Evolutionary conservation across 2,329 filamentous ascomycete genomes (phyloP).

Genomic region (Pyricularia sp.): DNA sequence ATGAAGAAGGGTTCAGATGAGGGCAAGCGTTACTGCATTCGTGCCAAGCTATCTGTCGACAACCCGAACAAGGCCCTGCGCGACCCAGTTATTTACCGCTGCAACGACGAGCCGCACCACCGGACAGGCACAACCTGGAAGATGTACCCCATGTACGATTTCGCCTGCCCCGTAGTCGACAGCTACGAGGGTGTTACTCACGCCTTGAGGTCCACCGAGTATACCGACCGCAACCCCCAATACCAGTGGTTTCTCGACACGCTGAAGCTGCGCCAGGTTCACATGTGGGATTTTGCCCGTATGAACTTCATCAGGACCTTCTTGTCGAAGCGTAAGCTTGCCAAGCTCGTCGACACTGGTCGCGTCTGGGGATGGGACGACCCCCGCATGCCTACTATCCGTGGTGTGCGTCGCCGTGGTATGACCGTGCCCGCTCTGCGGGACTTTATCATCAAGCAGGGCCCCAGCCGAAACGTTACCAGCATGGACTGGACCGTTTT

Average conservation of each 20-base stretch:
- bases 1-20: slow-evolving; percentile 83
- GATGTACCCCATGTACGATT: slow-evolving; percentile 82
- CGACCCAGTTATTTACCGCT: slow-evolving; percentile 95
- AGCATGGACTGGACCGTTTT: slow-evolving; percentile 74
- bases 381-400: slow-evolving; percentile 69
- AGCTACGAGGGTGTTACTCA: slow-evolving; percentile 75
- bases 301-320: slow-evolving; percentile 80
- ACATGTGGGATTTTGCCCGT: slow-evolving; percentile 79
- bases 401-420: slow-evolving; percentile 68
- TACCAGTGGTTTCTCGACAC: slow-evolving; percentile 80
- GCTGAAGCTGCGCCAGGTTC: slow-evolving; percentile 63
- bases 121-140: slow-evolving; percentile 74
- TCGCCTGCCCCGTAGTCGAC: slow-evolving; percentile 76
- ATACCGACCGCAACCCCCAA: slow-evolving; percentile 77
- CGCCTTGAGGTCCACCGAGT: slow-evolving; percentile 75
- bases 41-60: slow-evolving; percentile 86
- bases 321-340: slow-evolving; percentile 78
- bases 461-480: slow-evolving; percentile 74
- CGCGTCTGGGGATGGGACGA: slow-evolving; percentile 81
- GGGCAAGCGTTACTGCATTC: slow-evolving; percentile 80
- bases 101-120: slow-evolving; percentile 62
- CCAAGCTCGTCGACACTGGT: slow-evolving; percentile 69
- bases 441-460: slow-evolving; percentile 79
- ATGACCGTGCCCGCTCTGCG: slow-evolving; percentile 72
- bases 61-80: slow-evolving; percentile 93